Evolutionary conservation across 176 grass and related monocot species (phyloP).

Genomic region (Bonia amplexicaulis): DNA sequence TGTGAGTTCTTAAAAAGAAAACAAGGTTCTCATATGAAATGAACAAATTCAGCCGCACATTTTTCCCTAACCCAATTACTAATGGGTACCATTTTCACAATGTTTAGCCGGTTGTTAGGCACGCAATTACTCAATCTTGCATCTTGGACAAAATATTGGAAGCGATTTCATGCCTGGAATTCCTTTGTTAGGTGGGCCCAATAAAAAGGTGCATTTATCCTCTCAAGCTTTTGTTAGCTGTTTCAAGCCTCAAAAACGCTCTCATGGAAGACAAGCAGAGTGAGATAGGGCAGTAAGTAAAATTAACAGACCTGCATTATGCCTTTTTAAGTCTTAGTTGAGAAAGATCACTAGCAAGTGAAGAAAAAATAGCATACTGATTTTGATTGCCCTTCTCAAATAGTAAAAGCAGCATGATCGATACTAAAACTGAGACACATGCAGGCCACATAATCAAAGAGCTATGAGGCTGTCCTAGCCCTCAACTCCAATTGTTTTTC

Average conservation of each 20-base stretch:
- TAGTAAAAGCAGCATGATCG: not conserved
- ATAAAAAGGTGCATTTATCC: not conserved
- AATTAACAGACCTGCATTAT: not conserved
- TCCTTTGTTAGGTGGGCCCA: not conserved
- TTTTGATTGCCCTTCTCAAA: not conserved
- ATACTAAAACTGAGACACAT: constrained; percentile 3
- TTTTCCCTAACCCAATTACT: not conserved
- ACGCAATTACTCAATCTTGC: not conserved
- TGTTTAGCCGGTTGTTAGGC: not conserved
- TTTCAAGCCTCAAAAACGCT: not conserved
- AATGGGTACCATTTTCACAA: not conserved
- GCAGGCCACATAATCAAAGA: constrained; percentile 9
- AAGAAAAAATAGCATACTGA: not conserved
- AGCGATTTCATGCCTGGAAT: not conserved
- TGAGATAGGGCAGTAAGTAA: not conserved
- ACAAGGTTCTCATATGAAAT: not conserved
- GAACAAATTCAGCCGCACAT: not conserved
- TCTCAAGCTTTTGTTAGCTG: not conserved
- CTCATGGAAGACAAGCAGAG: not conserved
- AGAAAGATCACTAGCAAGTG: not conserved
- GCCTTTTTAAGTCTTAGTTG: not conserved
- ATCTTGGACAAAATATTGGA: not conserved
- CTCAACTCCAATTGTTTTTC: not conserved
- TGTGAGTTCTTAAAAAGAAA: not conserved
- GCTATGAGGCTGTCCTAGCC: not conserved